These are phyloP conservation scores for Cyclanthera cordifolia DNA, from an alignment of 306 rosid species.

Conservation along the genomic window DNA sequence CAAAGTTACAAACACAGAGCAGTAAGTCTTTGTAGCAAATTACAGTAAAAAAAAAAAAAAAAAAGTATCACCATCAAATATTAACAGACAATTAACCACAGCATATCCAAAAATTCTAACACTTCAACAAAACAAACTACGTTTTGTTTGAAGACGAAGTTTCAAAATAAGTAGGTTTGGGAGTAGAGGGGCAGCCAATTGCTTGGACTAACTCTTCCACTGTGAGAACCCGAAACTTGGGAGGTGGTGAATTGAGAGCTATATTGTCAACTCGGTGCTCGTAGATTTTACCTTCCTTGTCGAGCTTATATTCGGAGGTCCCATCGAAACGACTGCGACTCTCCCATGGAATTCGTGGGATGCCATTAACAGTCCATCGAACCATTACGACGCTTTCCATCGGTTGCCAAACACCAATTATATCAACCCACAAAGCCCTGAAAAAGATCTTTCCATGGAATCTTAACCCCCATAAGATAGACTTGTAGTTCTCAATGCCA, in stretches of 20 bases:
- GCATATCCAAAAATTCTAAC: constrained; percentile 37
- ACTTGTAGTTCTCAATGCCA: constrained; percentile 78
- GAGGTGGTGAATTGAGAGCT: constrained; percentile 44
- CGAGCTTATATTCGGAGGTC: constrained; percentile 75
- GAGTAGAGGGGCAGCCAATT: constrained; percentile 65
- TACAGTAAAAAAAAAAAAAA: not conserved
- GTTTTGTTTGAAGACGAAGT: constrained; percentile 31
- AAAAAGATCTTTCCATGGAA: constrained; percentile 68
- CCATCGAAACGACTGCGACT: constrained; percentile 78
- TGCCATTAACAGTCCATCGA: constrained; percentile 80
- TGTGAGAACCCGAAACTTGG: constrained; percentile 44
- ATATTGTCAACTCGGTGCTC: constrained; percentile 71
- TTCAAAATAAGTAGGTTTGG: constrained; percentile 74
- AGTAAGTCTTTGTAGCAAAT: not conserved
- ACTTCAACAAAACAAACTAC: constrained; percentile 12
- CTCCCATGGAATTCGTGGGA: constrained; percentile 87
- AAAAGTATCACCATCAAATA: not conserved
- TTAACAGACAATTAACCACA: not conserved
- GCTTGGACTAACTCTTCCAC: constrained; percentile 51
- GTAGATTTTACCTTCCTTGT: constrained; percentile 71
- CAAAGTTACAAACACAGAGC: not conserved
- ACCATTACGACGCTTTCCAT: constrained; percentile 60
- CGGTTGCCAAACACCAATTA: constrained; percentile 70
- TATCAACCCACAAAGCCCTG: constrained; percentile 68
- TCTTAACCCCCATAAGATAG: constrained; percentile 65